phyloP scores from a whole-genome alignment of 1,284 basidiomycete species.

The Apiotrichum mycotoxinovorans region DNA sequence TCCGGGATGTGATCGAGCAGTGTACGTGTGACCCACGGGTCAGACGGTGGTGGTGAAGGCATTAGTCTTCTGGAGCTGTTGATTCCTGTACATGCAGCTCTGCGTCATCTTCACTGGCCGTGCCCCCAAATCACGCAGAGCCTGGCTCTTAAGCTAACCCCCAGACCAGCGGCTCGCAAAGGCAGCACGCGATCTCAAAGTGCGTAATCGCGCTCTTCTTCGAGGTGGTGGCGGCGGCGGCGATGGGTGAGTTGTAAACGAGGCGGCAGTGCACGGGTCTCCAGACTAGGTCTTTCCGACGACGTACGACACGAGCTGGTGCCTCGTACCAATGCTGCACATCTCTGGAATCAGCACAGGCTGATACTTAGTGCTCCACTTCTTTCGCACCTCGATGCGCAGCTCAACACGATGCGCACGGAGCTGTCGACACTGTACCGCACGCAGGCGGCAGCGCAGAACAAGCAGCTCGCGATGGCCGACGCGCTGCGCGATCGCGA shows the following conservation, averaged over 20 bases:
- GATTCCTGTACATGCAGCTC: too few relatives aligned
- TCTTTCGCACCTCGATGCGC: conserved; percentile 83
- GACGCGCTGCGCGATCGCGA: conserved; percentile 91
- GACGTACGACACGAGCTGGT: too few relatives aligned
- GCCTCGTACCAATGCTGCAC: too few relatives aligned
- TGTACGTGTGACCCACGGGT: conserved; percentile 54
- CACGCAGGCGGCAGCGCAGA: conserved; percentile 76
- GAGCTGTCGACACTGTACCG: conserved; percentile 93
- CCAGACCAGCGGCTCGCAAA: conserved; percentile 81
- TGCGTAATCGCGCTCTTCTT: conserved; percentile 79
- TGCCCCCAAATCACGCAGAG: too few relatives aligned
- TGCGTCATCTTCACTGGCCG: too few relatives aligned
- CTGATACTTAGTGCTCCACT: conserved; percentile 57
- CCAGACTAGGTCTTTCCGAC: too few relatives aligned
- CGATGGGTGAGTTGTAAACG: conserved; percentile 59
- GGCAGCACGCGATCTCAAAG: conserved; percentile 80
- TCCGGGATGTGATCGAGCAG: conserved; percentile 76
- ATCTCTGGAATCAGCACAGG: too few relatives aligned
- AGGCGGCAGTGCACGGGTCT: conserved; percentile 33
- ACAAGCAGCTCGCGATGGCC: conserved; percentile 90
- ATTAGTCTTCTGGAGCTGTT: neutral
- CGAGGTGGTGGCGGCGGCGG: conserved; percentile 47
- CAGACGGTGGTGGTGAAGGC: neutral
- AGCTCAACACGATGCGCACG: conserved; percentile 82
- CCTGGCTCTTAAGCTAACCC: too few relatives aligned